phyloP scores from a whole-genome alignment of 805 yeast genomes.

The Zygosaccharomyces lentus region DNA sequence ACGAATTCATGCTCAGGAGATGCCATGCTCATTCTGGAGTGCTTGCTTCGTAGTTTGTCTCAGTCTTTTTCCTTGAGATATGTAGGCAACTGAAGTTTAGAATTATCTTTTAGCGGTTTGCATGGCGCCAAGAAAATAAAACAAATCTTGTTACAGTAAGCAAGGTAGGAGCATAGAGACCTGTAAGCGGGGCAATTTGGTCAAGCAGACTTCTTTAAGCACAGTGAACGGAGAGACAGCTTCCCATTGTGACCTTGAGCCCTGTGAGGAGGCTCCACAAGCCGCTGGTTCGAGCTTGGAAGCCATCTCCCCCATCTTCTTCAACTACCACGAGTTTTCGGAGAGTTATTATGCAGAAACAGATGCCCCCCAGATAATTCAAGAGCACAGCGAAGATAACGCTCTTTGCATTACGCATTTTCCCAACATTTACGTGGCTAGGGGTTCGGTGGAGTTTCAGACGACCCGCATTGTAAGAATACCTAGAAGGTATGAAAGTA shows the following conservation, averaged over 20 bases:
- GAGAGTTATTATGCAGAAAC: slow-evolving; percentile 34
- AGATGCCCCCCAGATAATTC: slow-evolving; percentile 7
- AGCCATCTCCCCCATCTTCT: slow-evolving; percentile 40
- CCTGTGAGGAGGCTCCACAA: slow-evolving; percentile 1
- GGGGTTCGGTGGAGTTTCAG: slow-evolving; percentile 28
- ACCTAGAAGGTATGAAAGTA: slow-evolving; percentile 47
- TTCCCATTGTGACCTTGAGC: slow-evolving; percentile 13
- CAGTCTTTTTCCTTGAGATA: background rate
- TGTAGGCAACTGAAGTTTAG: background rate
- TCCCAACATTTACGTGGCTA: slow-evolving; percentile 50
- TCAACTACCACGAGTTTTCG: slow-evolving; percentile 65
- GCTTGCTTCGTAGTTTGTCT: background rate
- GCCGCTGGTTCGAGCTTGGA: background rate
- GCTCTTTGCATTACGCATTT: slow-evolving; percentile 58
- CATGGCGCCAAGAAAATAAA: slow-evolving; percentile 3
- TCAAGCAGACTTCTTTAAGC: slow-evolving; percentile 7
- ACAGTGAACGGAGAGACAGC: slow-evolving; percentile 14
- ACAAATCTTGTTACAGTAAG: background rate
- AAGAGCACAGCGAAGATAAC: slow-evolving; percentile 31
- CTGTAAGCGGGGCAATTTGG: background rate
- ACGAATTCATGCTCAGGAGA: slow-evolving; percentile 45
- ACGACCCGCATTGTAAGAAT: slow-evolving; percentile 59
- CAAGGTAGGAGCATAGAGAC: background rate
- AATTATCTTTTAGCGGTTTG: background rate
- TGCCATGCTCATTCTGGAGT: slow-evolving; percentile 6